phyloP scores from a whole-genome alignment of 2,329 filamentous ascomycete species.

The Zopfia rhizophila region DNA sequence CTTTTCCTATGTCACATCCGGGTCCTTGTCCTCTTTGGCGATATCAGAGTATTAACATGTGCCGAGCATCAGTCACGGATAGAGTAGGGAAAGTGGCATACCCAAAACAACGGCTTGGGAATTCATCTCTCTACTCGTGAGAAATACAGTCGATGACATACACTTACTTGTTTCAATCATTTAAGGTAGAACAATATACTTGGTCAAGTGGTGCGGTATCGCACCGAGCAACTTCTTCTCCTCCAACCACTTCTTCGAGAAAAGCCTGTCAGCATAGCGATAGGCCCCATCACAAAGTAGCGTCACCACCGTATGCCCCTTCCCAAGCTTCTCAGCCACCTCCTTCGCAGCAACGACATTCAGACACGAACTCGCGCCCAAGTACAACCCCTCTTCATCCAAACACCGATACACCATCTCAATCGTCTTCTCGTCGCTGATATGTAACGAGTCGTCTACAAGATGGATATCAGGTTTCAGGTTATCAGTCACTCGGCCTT shows the following conservation, averaged over 20 bases:
- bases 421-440: conserved; percentile 93
- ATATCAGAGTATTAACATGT: too few relatives aligned
- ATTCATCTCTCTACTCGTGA: too few relatives aligned
- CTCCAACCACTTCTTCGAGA: conserved; percentile 89
- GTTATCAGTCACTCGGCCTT: conserved; percentile 97
- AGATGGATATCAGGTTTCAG: conserved; percentile 84
- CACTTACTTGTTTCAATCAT: conserved; percentile 10
- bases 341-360: conserved; percentile 97
- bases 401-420: conserved; percentile 97
- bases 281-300: conserved; percentile 97
- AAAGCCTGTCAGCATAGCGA: conserved; percentile 91
- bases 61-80: too few relatives aligned
- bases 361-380: conserved; percentile 91
- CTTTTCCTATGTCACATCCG: too few relatives aligned
- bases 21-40: too few relatives aligned
- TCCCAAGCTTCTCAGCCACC: conserved; percentile 88
- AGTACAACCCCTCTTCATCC: conserved; percentile 94
- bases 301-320: conserved; percentile 90
- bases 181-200: conserved; percentile 91
- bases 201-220: conserved; percentile 85
- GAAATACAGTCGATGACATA: too few relatives aligned
- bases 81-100: too few relatives aligned
- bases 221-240: conserved; percentile 84
- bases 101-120: too few relatives aligned
- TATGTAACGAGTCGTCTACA: conserved; percentile 84